These are phyloP conservation scores for Populus tomentosa DNA, from an alignment of 441 rosid genomes.

Conservation along the genomic window DNA sequence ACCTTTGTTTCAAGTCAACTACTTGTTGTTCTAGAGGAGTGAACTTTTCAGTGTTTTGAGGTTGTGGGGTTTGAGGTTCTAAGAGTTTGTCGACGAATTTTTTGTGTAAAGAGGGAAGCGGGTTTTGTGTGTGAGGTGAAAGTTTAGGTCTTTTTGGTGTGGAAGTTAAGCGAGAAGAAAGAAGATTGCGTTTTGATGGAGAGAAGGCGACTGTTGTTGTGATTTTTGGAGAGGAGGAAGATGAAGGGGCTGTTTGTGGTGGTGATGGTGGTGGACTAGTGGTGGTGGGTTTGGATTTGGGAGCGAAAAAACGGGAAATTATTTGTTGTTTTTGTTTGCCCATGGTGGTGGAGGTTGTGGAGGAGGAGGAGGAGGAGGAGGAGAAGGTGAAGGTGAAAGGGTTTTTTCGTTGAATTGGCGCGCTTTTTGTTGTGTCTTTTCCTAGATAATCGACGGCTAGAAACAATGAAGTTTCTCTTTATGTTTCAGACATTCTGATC, in stretches of 20 bases:
- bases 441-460: background rate
- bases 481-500: background rate
- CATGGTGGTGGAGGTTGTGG: constrained; percentile 27
- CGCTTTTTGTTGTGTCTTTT: background rate
- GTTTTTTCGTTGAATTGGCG: constrained; percentile 2
- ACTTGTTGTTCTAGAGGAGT: constrained; percentile 91
- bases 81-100: constrained; percentile 47
- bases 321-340: constrained; percentile 82
- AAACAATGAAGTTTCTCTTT: background rate
- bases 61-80: constrained; percentile 32
- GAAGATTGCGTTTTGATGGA: constrained; percentile 71
- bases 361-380: background rate
- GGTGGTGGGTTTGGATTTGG: constrained; percentile 44
- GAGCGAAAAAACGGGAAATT: constrained; percentile 88
- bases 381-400: no score
- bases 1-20: constrained; percentile 59
- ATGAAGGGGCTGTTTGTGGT: constrained; percentile 19
- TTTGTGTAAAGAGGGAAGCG: constrained; percentile 44
- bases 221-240: constrained; percentile 40
- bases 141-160: constrained; percentile 49
- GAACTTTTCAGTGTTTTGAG: constrained; percentile 33
- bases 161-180: constrained; percentile 44
- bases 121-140: constrained; percentile 50
- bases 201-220: constrained; percentile 72
- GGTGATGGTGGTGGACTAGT: constrained; percentile 22